Evolutionary conservation across 306 rosid species (phyloP), one percentile per base, ranked within the genome.

Genomic region (Sechiopsis laciniata): DNA sequence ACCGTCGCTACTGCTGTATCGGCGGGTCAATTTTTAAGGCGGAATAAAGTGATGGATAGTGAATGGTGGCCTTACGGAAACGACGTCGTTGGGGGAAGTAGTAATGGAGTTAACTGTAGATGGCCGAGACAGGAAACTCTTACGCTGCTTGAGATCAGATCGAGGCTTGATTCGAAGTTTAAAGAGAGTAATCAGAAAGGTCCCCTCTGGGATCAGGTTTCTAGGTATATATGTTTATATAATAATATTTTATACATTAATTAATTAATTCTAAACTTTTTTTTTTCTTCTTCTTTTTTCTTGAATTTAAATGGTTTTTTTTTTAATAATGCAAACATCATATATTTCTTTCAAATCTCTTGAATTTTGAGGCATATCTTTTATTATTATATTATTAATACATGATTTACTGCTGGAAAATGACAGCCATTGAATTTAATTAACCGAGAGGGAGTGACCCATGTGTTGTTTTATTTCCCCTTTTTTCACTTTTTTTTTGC

Each of bases 61-160:
- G 74, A 69, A 50, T 69, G 74, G 74, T 22, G 58, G 9, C 42
- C 42, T 1, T 50, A 50, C 14, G 26, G 46, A 78, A 85, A 82
- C 22, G 86, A 42, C 29, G 37, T 16, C 58, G 57, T 15, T 16
- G 69, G 77, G 10, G 89, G 79, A 10, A 32, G 37, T 32, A 80
- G 76, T 76, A 91, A 83, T 67, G 75, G 83, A 50, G 85, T 74
- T 2, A 90, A 67, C 77, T 78, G 84, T 26, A 74, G 96, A 56
- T 90, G 96, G 96, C 96, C 96, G 0, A 83, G 94, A 69, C 96
- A 90, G 63, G 96, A 90, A 76, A 90, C 94, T 22, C 94, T 90
- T 32, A 83, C 86, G 2, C 96, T 90, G 75, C 86, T 90, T 0
- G 96, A 90, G 84, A 88, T 90, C 89, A 88, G 96, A 90, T 90